These are phyloP conservation scores for Chrysanthemum seticuspe DNA, from an alignment of 129 eudicot genomes.

Conservation along the genomic window DNA sequence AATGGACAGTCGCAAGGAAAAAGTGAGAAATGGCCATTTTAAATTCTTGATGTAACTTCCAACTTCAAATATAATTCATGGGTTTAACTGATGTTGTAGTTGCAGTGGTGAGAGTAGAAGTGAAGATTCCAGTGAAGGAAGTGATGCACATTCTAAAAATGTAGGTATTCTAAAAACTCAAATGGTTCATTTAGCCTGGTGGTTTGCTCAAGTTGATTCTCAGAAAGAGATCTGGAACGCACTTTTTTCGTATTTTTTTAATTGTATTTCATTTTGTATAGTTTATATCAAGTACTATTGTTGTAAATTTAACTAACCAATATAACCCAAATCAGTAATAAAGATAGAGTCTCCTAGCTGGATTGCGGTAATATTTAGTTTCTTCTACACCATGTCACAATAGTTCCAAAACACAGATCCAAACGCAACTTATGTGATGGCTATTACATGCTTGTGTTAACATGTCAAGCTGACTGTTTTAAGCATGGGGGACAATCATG, in stretches of 20 bases:
- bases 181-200: too few relatives aligned
- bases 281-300: too few relatives aligned
- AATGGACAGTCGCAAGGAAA: constrained; percentile 75
- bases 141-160: constrained; percentile 86
- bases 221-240: too few relatives aligned
- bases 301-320: too few relatives aligned
- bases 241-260: too few relatives aligned
- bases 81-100: constrained; percentile 18
- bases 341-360: too few relatives aligned
- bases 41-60: not conserved
- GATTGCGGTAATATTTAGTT: too few relatives aligned
- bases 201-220: too few relatives aligned
- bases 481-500: constrained; percentile 85
- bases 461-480: constrained; percentile 35
- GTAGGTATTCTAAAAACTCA: constrained; percentile 39
- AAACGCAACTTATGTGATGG: not conserved
- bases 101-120: constrained; percentile 86
- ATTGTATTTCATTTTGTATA: too few relatives aligned
- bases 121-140: constrained; percentile 94
- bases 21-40: constrained; percentile 41
- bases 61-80: constrained; percentile 1
- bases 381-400: too few relatives aligned
- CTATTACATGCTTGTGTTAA: constrained; percentile 3
- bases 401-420: too few relatives aligned
- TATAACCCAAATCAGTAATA: too few relatives aligned